Evolutionary conservation across 2,329 filamentous ascomycete species (phyloP).

Genomic region (Exophiala sp.): DNA sequence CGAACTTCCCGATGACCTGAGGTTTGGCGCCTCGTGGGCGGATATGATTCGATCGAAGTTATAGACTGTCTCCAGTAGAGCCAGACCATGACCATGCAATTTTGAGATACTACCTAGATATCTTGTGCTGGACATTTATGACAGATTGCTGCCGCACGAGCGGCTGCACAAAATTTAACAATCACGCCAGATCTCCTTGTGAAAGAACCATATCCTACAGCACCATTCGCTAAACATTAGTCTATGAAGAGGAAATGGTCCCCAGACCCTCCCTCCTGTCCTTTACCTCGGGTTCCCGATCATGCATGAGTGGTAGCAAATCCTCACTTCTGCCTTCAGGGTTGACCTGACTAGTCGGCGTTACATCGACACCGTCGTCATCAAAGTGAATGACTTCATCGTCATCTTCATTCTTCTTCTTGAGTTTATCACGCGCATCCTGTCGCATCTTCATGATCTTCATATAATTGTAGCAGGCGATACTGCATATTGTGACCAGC

Average conservation of each 20-base stretch:
- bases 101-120: no score
- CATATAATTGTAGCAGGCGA: constrained; percentile 87
- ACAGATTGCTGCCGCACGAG: no score
- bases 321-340: constrained; percentile 5
- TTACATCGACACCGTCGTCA: constrained; percentile 1
- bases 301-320: constrained; percentile 13
- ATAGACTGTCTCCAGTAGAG: not conserved
- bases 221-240: not conserved
- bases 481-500: constrained; percentile 82
- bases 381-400: constrained; percentile 7
- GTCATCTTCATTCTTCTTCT: constrained; percentile 25
- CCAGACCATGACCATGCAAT: no score
- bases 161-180: no score
- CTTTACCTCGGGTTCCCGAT: constrained; percentile 1
- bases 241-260: not conserved
- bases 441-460: constrained; percentile 86
- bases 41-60: not conserved
- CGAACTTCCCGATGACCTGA: not conserved
- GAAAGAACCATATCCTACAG: not conserved
- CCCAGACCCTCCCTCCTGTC: not conserved
- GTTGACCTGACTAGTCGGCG: not conserved
- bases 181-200: no score
- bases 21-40: not conserved
- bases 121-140: no score
- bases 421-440: constrained; percentile 57